Percentiles rank a stretch among this genome's conserved stretches.
Conservation (phyloP, 2,329 filamentous ascomycete species). For the Alternaria triticina region DNA sequence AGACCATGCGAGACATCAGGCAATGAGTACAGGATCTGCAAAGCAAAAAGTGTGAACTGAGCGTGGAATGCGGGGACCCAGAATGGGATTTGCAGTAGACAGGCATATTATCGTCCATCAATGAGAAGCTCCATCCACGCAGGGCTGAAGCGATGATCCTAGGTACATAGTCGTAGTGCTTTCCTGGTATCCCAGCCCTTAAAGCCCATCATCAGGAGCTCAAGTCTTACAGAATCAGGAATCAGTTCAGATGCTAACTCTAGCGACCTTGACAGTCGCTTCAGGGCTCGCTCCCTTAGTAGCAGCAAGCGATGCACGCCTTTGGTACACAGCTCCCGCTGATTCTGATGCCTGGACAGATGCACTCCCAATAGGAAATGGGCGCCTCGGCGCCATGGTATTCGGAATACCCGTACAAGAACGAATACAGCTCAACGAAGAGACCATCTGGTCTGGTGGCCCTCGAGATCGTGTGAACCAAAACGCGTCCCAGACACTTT, state of each 20-base stretch:
- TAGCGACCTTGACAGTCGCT: background rate
- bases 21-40: background rate
- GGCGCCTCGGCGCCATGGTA: conserved; percentile 55
- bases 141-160: background rate
- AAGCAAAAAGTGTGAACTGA: background rate
- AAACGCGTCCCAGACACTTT: conserved; percentile 2
- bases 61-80: conserved; percentile 2
- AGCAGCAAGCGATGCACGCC: conserved; percentile 2
- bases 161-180: background rate
- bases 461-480: conserved; percentile 49
- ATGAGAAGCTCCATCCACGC: background rate
- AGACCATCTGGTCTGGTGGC: conserved; percentile 45
- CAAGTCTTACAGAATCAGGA: background rate
- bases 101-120: conserved; percentile 7
- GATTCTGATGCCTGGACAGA: conserved; percentile 41
- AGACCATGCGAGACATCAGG: background rate
- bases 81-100: background rate
- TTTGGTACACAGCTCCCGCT: conserved; percentile 6
- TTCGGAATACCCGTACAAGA: conserved; percentile 55
- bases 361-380: conserved; percentile 58
- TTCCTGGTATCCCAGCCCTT: background rate
- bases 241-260: background rate
- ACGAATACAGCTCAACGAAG: conserved; percentile 56
- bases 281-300: background rate
- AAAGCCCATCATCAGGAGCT: background rate